Evolutionary conservation across 2,329 filamentous ascomycete genomes (phyloP), one percentile per base, ranked within the genome.

Genomic region (Elsinoe batatas): DNA sequence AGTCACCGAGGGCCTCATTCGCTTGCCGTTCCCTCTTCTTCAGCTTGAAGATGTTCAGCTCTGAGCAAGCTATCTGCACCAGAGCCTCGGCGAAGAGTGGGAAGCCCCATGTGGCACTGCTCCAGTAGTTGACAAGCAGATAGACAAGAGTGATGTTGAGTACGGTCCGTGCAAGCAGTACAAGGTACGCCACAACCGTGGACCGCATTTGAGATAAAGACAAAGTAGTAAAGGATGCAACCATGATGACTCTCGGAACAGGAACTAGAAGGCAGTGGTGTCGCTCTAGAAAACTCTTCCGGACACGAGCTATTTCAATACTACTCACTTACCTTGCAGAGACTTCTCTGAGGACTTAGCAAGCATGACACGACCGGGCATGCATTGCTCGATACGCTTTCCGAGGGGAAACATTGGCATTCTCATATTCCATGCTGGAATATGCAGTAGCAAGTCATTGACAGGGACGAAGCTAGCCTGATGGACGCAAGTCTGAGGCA

Each of bases 41-140:
- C n/a, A 20, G 47, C 47, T 51, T 51, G 47, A 37, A 51, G 12
- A 51, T 37, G 18, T 51, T 51, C 6, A 51, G 30, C 32, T 51
- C 47, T 17, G 47, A 51, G 33, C 47, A 51, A 33, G 37, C 13
- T 13, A 51, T 51, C 33, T 51, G 47, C 12, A 51, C 47, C 13
- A 51, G 3, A n/a, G 47, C 30, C 32, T 51, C 47, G n/a, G 47
- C 47, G 33, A 51, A 51, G 5, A 51, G 47, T 13, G 47, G 47
- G n/a, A 51, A 37, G 32, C 47, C 47, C 33, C 32, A 37, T 51
- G 47, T 38, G 1, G 47, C 47, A 38, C 47, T 51, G n/a, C 47
- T 51, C 47, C 47, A 51, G n/a, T 51, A 38, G 8, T 51, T 36
- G 5, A 38, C 35, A 26, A 51, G 47, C 2, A 51, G 47, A 38